Percentiles rank a stretch among this genome's conserved stretches.
Conservation (phyloP, 768 basidiomycete genomes). For the Floccularia luteovirens region DNA sequence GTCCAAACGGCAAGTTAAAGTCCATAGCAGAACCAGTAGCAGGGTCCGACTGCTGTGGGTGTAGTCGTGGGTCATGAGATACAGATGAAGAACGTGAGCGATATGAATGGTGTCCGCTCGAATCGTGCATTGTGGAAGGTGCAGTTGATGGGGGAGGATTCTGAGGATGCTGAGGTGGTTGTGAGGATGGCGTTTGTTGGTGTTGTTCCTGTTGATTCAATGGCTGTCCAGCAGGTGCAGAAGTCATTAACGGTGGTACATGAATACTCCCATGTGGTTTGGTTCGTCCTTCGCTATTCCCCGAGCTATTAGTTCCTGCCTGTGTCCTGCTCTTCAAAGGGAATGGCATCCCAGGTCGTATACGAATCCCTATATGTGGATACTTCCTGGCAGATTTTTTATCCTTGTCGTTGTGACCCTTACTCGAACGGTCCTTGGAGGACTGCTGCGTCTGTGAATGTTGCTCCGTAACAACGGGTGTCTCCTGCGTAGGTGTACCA, state of each 20-base stretch:
- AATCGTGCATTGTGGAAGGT: neutral
- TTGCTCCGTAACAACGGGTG: no score
- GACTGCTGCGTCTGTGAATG: neutral
- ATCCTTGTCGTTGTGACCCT: constrained; percentile 19
- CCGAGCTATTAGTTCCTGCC: constrained; percentile 1
- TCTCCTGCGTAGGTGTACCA: no score
- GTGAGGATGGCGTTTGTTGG: constrained; percentile 1
- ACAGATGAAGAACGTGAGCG: constrained; percentile 20
- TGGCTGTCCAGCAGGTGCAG: constrained; percentile 5
- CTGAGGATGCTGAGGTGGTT: constrained; percentile 1
- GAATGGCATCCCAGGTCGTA: constrained; percentile 28
- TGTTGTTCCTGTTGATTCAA: constrained; percentile 4
- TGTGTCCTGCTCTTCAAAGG: constrained; percentile 5
- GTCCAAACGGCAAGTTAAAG: constrained; percentile 9
- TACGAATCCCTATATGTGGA: constrained; percentile 39
- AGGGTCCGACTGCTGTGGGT: constrained; percentile 1
- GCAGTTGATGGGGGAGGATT: no score
- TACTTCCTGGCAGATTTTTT: constrained; percentile 39
- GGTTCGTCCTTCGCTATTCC: neutral
- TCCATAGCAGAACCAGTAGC: constrained; percentile 6
- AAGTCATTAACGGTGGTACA: constrained; percentile 8
- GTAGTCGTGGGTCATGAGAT: constrained; percentile 10
- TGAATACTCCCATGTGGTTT: constrained; percentile 2
- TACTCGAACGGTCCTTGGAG: constrained; percentile 2
- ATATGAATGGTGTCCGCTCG: constrained; percentile 5